Evolutionary conservation across 805 yeast species (phyloP).

Genomic region (Yamadazyma olivae): DNA sequence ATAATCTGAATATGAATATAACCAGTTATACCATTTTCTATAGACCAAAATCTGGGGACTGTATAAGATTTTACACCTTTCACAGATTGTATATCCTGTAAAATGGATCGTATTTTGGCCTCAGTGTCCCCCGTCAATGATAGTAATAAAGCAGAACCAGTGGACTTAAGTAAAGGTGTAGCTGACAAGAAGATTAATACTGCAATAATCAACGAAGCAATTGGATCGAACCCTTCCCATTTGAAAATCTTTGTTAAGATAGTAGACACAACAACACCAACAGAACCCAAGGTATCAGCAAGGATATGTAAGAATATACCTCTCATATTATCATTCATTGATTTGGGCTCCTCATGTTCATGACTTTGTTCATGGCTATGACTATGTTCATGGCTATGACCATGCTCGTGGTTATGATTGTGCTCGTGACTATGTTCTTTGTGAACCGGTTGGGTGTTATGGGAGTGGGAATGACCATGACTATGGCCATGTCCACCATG

Average conservation of each 20-base stretch:
- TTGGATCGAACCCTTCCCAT: slow-evolving; percentile 84
- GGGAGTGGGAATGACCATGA: slow-evolving; percentile 43
- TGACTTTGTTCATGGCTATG: slow-evolving; percentile 3
- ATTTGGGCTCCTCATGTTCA: neutral
- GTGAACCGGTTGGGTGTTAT: no score
- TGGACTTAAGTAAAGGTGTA: slow-evolving; percentile 75
- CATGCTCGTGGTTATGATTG: slow-evolving; percentile 2
- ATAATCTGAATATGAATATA: slow-evolving; percentile 76
- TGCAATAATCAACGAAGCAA: slow-evolving; percentile 88
- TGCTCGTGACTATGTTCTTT: slow-evolving; percentile 25
- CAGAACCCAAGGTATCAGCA: slow-evolving; percentile 96
- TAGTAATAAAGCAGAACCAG: slow-evolving; percentile 70
- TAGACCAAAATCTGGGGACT: slow-evolving; percentile 91
- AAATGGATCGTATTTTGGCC: slow-evolving; percentile 54
- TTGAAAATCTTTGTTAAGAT: slow-evolving; percentile 62
- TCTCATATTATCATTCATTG: slow-evolving; percentile 68
- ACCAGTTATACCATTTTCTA: slow-evolving; percentile 42
- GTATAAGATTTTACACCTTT: slow-evolving; percentile 84
- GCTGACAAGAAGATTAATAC: slow-evolving; percentile 76
- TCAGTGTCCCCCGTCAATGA: slow-evolving; percentile 61
- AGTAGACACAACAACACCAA: slow-evolving; percentile 94
- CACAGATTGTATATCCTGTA: slow-evolving; percentile 64
- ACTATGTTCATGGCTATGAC: neutral
- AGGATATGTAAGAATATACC: slow-evolving; percentile 92
- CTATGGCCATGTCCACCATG: slow-evolving; percentile 47